Evolutionary conservation across 352 stramenopile species (phyloP), one percentile per base, ranked within the genome.

Genomic region (Pythium aphanidermatum): DNA sequence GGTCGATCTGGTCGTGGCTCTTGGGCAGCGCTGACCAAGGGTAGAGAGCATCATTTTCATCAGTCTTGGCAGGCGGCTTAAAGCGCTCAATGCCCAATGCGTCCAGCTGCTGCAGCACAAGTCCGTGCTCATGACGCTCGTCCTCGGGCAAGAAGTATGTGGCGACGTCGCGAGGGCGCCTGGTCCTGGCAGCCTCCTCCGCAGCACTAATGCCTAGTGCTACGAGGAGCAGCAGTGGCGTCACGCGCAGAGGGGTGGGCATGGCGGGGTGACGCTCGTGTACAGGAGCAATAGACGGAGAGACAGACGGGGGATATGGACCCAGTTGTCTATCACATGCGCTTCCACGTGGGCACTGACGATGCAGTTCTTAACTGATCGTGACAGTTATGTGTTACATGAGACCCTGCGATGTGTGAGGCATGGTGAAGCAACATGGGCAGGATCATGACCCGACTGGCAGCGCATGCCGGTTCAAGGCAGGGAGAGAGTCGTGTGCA

Each of bases 121-220:
- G 59, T 20, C 65, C 51, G 34, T 80, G 59, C 35, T 68, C 53
- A 29, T 50, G 21, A 30, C 51, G 55, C 26, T 37, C 53, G 25
- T 57, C 51, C 47, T 90, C 73, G 8, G 72, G 68, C 7, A 85
- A 26, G 48, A 71, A 83, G 51, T 68, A 84, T 3, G 55, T 70
- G 53, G 70, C 72, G 30, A 17, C 63, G 60, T 27, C 31, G 7
- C 29, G 49, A 12, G 37, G 12, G n/a, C n/a, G n/a, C 14, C 14
- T n/a, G 27, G 6, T 14, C 5, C 5, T 7, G 4, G 16, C 33
- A 13, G 37, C 37, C 21, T 37, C 38, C 16, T 6, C 1, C 27
- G 36, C 20, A 14, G 28, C 23, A n/a, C n/a, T 12, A 42, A 19
- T 21, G 33, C 10, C 16, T 4, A 39, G 7, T 12, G 23, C 14